Conservation (phyloP, 2,329 filamentous ascomycete genomes). For the Microthyrium microscopicum region DNA sequence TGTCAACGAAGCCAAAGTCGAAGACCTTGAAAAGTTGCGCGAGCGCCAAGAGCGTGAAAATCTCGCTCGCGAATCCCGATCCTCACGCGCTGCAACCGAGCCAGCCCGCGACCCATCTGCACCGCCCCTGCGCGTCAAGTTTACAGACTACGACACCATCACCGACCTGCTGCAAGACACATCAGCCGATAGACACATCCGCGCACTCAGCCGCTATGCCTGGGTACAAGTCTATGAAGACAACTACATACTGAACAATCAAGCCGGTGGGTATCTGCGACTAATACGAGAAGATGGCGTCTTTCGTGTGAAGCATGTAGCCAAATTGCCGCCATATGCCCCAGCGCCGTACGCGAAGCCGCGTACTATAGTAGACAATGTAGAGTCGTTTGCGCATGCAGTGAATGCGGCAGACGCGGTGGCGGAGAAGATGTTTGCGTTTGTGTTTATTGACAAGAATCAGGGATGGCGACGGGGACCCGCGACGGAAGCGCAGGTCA, state of each 20-base stretch:
- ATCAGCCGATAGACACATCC: conserved; percentile 61
- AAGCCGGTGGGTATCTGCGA: conserved; percentile 41
- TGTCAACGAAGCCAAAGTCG: conserved; percentile 43
- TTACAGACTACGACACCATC: conserved; percentile 86
- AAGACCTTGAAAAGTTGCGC: conserved; percentile 33
- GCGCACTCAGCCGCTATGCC: conserved; percentile 53
- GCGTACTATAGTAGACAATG: conserved; percentile 47
- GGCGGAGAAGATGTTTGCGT: conserved; percentile 48
- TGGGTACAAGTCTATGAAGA: conserved; percentile 69
- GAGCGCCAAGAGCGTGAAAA: conserved; percentile 39
- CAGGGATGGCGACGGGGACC: conserved; percentile 59
- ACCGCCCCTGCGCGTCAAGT: conserved; percentile 52
- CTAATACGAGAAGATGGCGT: conserved; percentile 19
- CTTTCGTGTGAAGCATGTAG: conserved; percentile 25
- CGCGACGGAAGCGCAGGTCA: conserved; percentile 45
- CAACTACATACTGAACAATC: conserved; percentile 53
- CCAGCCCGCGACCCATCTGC: conserved; percentile 8
- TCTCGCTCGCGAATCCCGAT: conserved; percentile 52
- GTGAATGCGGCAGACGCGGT: conserved; percentile 77
- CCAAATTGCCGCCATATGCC: conserved; percentile 19
- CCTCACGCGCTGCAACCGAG: conserved; percentile 1
- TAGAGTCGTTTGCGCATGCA: conserved; percentile 52
- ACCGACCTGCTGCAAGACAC: conserved; percentile 77
- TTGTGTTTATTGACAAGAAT: conserved; percentile 46
- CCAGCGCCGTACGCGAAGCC: conserved; percentile 48